Evolutionary conservation across 176 grass and related monocot species (phyloP).

Genomic region (Avena sativa): DNA sequence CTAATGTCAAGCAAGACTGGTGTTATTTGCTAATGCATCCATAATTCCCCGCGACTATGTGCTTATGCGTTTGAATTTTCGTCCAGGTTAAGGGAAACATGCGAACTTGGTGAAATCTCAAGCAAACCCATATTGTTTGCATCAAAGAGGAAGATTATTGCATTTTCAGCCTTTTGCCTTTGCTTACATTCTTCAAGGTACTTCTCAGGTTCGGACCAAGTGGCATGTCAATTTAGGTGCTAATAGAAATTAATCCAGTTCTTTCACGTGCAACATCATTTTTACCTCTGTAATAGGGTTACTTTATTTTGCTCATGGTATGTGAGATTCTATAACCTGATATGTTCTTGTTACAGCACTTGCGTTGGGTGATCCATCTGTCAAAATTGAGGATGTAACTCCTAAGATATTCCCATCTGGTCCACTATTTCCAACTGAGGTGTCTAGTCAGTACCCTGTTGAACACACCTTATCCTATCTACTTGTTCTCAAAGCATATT

Average conservation of each 20-base stretch:
- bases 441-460: constrained; percentile 51
- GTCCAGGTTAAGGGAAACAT: constrained; percentile 51
- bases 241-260: constrained; percentile 13
- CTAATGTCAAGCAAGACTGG: background rate
- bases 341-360: constrained; percentile 52
- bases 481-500: constrained; percentile 29
- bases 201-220: constrained; percentile 78
- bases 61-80: constrained; percentile 6
- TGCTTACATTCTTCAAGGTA: constrained; percentile 89
- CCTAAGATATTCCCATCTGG: constrained; percentile 73
- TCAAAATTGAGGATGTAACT: constrained; percentile 78
- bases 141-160: constrained; percentile 72
- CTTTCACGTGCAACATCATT: background rate
- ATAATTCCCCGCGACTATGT: background rate
- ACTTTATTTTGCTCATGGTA: background rate
- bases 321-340: constrained; percentile 11
- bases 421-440: constrained; percentile 82
- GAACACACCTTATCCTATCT: background rate
- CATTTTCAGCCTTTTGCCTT: constrained; percentile 58
- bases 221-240: constrained; percentile 41
- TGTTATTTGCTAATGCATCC: background rate
- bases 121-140: constrained; percentile 38
- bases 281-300: background rate
- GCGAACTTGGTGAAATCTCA: constrained; percentile 52
- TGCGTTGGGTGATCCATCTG: constrained; percentile 73